These are phyloP conservation scores for Perilla frutescens DNA, from an alignment of 257 asterid genomes.

Conservation along the genomic window DNA sequence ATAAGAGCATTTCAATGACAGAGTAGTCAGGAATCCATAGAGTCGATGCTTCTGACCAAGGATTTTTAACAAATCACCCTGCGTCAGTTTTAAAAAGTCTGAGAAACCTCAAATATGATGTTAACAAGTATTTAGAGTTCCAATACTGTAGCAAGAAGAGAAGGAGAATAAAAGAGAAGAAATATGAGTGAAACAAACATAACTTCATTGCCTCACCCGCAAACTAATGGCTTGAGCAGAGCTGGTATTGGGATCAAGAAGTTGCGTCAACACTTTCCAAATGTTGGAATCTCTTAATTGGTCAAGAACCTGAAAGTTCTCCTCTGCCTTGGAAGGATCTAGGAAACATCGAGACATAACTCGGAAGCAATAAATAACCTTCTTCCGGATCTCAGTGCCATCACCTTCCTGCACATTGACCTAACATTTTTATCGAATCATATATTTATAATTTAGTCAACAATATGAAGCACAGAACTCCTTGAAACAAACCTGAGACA, in stretches of 20 bases:
- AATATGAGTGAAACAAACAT: constrained; percentile 18
- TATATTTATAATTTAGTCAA: constrained; percentile 22
- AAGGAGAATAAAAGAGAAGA: constrained; percentile 14
- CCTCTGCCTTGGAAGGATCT: constrained; percentile 83
- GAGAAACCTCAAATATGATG: constrained; percentile 34
- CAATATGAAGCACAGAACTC: constrained; percentile 7
- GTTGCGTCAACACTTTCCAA: constrained; percentile 65
- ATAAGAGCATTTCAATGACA: constrained; percentile 81
- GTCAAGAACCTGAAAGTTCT: constrained; percentile 77
- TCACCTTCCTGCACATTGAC: constrained; percentile 66
- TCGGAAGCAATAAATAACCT: constrained; percentile 70
- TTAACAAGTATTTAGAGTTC: constrained; percentile 13
- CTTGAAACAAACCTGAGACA: constrained; percentile 60
- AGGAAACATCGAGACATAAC: constrained; percentile 81
- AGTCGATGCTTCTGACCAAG: constrained; percentile 83
- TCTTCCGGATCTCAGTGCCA: constrained; percentile 72
- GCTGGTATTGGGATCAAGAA: constrained; percentile 75
- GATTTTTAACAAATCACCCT: constrained; percentile 68
- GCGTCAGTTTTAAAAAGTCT: constrained; percentile 36
- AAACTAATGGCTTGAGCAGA: constrained; percentile 56
- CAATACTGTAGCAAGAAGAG: constrained; percentile 17
- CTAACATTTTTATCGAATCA: constrained; percentile 30
- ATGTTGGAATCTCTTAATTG: constrained; percentile 79
- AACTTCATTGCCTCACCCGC: constrained; percentile 59
- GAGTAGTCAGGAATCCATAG: constrained; percentile 68